Percentiles rank a stretch among this genome's conserved stretches.
Conservation (phyloP, 805 yeast species). For the Yamadazyma olivae region DNA sequence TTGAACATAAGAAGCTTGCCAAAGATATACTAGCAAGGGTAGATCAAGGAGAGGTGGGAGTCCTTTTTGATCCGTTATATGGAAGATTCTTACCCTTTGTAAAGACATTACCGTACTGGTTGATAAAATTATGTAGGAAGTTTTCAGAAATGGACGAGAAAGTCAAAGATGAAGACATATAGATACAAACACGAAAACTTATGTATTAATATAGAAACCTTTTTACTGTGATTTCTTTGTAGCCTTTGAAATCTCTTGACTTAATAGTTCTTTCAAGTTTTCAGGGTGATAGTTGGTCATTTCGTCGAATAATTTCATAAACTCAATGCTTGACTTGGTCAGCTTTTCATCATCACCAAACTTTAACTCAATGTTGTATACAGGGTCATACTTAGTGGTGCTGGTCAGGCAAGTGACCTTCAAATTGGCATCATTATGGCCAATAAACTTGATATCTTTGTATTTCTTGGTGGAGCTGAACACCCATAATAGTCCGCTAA, state of each 20-base stretch:
- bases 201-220: neutral
- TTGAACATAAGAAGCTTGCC: constrained; percentile 38
- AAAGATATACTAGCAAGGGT: constrained; percentile 27
- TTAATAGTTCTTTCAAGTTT: constrained; percentile 21
- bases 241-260: constrained; percentile 9
- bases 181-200: neutral
- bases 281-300: constrained; percentile 41
- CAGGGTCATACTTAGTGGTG: constrained; percentile 45
- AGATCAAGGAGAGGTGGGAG: constrained; percentile 39
- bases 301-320: constrained; percentile 44
- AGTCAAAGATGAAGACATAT: constrained; percentile 11
- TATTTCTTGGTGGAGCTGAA: constrained; percentile 28
- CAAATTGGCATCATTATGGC: constrained; percentile 27
- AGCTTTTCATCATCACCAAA: constrained; percentile 21
- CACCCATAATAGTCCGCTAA: constrained; percentile 32
- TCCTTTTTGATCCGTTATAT: constrained; percentile 45
- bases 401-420: constrained; percentile 39
- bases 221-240: constrained; percentile 14
- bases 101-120: constrained; percentile 36
- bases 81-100: constrained; percentile 43
- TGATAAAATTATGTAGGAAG: constrained; percentile 35
- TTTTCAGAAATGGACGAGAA: constrained; percentile 38
- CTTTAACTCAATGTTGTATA: constrained; percentile 36
- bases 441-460: constrained; percentile 48
- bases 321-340: constrained; percentile 20